Evolutionary conservation across 768 basidiomycete genomes (phyloP).

Genomic region (Sutorius australiensis): DNA sequence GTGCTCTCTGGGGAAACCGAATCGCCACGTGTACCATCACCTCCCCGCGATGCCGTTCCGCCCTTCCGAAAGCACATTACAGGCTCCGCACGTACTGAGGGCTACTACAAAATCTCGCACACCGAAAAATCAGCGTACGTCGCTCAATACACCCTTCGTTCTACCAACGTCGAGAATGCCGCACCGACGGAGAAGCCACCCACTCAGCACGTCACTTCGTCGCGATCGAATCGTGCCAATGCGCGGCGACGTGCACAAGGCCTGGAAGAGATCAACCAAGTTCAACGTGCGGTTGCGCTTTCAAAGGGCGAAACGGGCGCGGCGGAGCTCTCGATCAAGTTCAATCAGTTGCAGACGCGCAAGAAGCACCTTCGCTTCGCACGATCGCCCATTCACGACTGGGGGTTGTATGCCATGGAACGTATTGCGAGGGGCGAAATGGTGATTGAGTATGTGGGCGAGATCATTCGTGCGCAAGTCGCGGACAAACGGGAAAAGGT

Average conservation of each 20-base stretch:
- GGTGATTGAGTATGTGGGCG: conserved; percentile 99
- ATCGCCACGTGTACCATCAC: conserved; percentile 25
- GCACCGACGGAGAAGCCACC: conserved; percentile 40
- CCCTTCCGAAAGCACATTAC: conserved; percentile 75
- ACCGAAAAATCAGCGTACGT: conserved; percentile 90
- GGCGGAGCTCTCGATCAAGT: conserved; percentile 81
- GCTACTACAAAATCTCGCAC: conserved; percentile 92
- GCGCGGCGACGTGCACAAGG: conserved; percentile 89
- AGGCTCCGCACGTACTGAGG: conserved; percentile 89
- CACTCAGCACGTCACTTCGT: conserved; percentile 61
- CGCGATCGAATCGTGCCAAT: conserved; percentile 87
- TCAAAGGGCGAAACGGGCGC: conserved; percentile 72
- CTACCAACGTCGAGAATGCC: conserved; percentile 42
- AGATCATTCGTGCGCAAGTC: conserved; percentile 90
- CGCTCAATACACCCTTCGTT: conserved; percentile 75
- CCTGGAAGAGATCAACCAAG: conserved; percentile 91
- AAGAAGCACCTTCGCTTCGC: conserved; percentile 98
- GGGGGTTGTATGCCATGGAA: conserved; percentile 98
- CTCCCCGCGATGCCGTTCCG: conserved; percentile 40
- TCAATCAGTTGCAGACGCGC: conserved; percentile 95
- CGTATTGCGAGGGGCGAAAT: conserved; percentile 91
- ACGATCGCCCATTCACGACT: conserved; percentile 94
- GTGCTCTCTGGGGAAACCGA: conserved; percentile 27
- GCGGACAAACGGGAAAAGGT: conserved; percentile 97
- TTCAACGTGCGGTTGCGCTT: conserved; percentile 73